A percentile compares a stretch with the other conserved stretches of the same genome.
phyloP scores from a whole-genome alignment of 139 green algal genomes.

The Auxenochlorella pyrenoidosa region DNA sequence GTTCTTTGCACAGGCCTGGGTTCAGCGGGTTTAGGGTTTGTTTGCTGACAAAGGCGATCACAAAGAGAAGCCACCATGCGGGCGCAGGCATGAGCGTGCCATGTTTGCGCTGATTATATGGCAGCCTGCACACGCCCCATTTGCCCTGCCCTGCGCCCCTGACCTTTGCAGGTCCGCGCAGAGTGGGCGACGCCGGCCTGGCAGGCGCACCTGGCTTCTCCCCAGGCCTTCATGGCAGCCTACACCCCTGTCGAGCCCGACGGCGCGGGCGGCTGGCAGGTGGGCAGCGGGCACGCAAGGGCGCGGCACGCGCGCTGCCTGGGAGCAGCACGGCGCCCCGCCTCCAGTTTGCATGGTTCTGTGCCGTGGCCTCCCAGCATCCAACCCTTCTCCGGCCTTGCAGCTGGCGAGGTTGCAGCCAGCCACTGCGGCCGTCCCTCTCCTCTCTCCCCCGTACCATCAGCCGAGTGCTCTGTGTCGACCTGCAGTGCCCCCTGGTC shows the following conservation, averaged over 20 bases:
- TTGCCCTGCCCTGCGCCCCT: no score
- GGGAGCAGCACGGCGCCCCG: not conserved
- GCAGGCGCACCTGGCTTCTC: constrained; percentile 55
- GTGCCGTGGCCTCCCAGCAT: no score
- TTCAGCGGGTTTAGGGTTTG: no score
- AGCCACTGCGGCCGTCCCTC: not conserved
- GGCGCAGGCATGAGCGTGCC: no score
- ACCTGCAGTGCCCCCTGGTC: not conserved
- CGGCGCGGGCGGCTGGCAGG: constrained; percentile 25
- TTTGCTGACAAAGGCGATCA: no score
- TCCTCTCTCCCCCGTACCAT: not conserved
- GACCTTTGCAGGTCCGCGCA: not conserved
- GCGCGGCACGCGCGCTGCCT: not conserved
- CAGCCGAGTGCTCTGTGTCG: not conserved
- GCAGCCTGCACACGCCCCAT: no score
- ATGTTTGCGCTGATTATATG: no score
- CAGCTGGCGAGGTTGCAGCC: no score
- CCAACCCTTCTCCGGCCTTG: no score
- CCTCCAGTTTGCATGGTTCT: no score
- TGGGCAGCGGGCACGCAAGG: not conserved
- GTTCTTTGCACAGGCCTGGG: no score
- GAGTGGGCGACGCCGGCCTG: constrained; percentile 62
- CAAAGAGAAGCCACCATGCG: no score
- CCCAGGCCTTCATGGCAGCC: constrained; percentile 54
- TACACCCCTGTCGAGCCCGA: constrained; percentile 48